Conservation (phyloP, 371 early-diverging fungal species). For the Nematocida ausubeli region DNA sequence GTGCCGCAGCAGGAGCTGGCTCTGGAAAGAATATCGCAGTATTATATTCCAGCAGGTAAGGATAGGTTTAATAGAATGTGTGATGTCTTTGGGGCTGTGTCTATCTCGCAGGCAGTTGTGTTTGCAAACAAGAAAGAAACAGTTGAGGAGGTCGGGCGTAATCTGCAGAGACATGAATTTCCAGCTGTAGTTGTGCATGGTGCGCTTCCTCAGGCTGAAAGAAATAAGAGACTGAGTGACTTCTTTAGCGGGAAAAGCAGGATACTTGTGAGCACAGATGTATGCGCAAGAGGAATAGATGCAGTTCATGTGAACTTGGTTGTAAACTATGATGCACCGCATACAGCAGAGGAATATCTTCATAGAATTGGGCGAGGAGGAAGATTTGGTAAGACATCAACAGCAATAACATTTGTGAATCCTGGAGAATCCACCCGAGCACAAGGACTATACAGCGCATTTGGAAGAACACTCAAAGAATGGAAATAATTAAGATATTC, state of each 20-base stretch:
- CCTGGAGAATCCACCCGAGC: conserved; percentile 72
- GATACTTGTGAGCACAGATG: conserved; percentile 70
- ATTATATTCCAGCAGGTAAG: conserved; percentile 77
- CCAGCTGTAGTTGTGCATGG: conserved; percentile 74
- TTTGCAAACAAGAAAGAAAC: conserved; percentile 85
- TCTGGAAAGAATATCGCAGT: conserved; percentile 74
- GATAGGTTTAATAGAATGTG: conserved; percentile 82
- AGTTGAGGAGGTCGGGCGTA: conserved; percentile 77
- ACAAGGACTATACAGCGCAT: not conserved
- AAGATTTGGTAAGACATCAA: conserved; percentile 88
- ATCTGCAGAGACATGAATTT: conserved; percentile 78
- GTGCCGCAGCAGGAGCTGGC: conserved; percentile 57
- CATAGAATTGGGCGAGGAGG: conserved; percentile 99
- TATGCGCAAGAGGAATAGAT: conserved; percentile 95
- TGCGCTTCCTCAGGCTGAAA: conserved; percentile 71
- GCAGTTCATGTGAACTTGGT: conserved; percentile 96
- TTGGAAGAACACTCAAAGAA: conserved; percentile 15
- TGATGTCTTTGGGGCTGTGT: conserved; percentile 73
- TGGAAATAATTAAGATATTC: too few relatives aligned
- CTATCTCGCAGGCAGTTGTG: conserved; percentile 76
- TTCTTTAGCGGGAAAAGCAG: conserved; percentile 79
- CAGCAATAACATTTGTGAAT: conserved; percentile 87
- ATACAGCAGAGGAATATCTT: conserved; percentile 91
- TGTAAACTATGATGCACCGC: conserved; percentile 98
- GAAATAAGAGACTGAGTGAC: conserved; percentile 79